Evolutionary conservation across 805 yeast species (phyloP).

Genomic region (Yarrowia sp.): DNA sequence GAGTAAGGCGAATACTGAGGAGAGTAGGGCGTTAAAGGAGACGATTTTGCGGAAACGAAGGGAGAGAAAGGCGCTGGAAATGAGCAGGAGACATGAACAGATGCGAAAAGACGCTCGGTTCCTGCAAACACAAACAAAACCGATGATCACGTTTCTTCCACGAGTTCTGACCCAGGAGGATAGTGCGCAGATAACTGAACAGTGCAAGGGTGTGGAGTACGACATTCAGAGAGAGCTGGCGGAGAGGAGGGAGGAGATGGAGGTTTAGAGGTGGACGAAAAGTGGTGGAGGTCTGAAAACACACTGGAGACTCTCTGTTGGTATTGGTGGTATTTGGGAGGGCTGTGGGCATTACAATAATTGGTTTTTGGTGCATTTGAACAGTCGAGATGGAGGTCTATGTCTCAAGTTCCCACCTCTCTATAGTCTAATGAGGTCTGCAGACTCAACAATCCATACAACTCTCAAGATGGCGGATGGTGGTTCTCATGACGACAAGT

Average conservation of each 20-base stretch:
- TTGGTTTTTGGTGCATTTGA: no score
- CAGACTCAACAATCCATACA: no score
- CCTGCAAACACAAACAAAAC: background rate
- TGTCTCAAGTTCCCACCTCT: no score
- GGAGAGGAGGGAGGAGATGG: background rate
- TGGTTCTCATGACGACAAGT: no score
- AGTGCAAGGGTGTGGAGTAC: slow-evolving; percentile 4
- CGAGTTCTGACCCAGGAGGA: background rate
- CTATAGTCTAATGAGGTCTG: no score
- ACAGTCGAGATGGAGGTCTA: no score
- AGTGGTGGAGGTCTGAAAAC: no score
- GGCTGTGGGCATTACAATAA: no score
- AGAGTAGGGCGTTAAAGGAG: background rate
- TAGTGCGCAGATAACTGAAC: background rate
- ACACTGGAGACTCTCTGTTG: no score
- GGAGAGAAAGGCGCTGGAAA: slow-evolving; percentile 8
- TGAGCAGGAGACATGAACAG: slow-evolving; percentile 8
- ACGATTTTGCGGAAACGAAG: background rate
- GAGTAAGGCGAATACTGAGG: background rate
- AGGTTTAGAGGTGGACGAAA: no score
- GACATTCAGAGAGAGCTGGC: slow-evolving; percentile 9
- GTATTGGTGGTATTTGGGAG: no score
- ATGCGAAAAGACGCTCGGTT: slow-evolving; percentile 8
- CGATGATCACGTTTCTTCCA: slow-evolving; percentile 9
- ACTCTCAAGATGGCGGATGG: no score